A percentile compares a stretch with the other conserved stretches of the same genome.
phyloP scores from a whole-genome alignment of 257 asterid species.

The Nicotiana obtusifolia region DNA sequence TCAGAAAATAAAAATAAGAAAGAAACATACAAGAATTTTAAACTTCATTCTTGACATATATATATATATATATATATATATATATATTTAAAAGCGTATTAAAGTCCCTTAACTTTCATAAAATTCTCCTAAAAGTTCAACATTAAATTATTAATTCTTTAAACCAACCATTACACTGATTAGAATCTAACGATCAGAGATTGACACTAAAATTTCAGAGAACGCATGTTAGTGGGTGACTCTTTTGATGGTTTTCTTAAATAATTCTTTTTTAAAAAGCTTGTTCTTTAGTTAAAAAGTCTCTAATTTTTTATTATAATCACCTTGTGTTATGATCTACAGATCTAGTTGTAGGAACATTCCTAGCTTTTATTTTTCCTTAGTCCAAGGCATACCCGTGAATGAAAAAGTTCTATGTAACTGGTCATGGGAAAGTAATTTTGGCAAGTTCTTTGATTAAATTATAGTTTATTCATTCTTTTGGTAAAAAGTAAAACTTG shows the following conservation, averaged over 20 bases:
- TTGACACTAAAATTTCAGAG: neutral
- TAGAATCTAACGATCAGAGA: neutral
- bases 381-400: neutral
- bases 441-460: too few relatives aligned
- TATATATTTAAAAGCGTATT: too few relatives aligned
- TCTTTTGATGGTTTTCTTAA: neutral
- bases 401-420: neutral
- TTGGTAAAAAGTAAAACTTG: too few relatives aligned
- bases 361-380: neutral
- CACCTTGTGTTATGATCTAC: neutral
- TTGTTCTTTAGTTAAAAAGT: neutral
- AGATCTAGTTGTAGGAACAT: slow-evolving; percentile 2
- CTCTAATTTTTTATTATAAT: neutral
- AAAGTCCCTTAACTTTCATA: neutral
- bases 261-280: neutral
- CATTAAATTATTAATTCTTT: neutral
- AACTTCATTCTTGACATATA: neutral
- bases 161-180: neutral
- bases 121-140: neutral
- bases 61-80: too few relatives aligned
- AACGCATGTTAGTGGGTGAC: neutral
- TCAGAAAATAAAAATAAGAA: neutral
- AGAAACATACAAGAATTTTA: neutral
- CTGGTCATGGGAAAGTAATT: too few relatives aligned
- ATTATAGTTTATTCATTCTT: too few relatives aligned